Percentiles rank a stretch among this genome's conserved stretches.
These are phyloP conservation scores for Nitzschia inconspicua DNA, from an alignment of 108 stramenopile species.

Conservation along the genomic window DNA sequence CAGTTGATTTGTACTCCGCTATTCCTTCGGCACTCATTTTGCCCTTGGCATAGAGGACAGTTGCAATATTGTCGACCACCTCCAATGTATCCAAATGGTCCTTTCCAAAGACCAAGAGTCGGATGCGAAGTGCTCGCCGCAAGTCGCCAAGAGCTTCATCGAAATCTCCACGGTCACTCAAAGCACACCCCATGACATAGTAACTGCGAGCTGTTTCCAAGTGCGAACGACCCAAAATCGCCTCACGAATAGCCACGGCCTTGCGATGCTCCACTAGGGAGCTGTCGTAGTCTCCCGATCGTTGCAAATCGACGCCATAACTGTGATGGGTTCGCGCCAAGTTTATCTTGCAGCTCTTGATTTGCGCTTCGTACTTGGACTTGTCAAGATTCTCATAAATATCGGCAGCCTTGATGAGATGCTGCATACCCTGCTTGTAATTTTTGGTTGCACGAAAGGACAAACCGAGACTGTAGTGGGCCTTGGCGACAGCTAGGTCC, in stretches of 20 bases:
- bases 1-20: conserved; percentile 14
- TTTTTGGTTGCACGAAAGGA: conserved; percentile 20
- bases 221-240: conserved; percentile 24
- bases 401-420: conserved; percentile 14
- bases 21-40: conserved; percentile 8
- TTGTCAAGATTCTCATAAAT: neutral
- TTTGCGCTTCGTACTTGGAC: neutral
- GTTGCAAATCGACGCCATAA: conserved; percentile 21
- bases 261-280: conserved; percentile 31
- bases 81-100: conserved; percentile 28
- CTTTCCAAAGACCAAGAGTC: conserved; percentile 17
- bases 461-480: conserved; percentile 27
- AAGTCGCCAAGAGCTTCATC: conserved; percentile 33
- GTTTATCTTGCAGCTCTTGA: conserved; percentile 24
- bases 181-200: conserved; percentile 37
- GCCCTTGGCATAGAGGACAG: conserved; percentile 25
- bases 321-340: conserved; percentile 33
- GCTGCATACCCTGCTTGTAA: conserved; percentile 20
- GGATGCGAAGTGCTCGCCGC: conserved; percentile 20
- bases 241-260: conserved; percentile 30
- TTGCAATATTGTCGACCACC: conserved; percentile 24
- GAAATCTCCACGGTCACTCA: conserved; percentile 35
- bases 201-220: conserved; percentile 33
- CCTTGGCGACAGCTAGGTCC: conserved; percentile 12
- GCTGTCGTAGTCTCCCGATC: conserved; percentile 21